Evolutionary conservation across 805 yeast genomes (phyloP), one percentile per base, ranked within the genome.

Genomic region (Schwanniomyces yamadae): DNA sequence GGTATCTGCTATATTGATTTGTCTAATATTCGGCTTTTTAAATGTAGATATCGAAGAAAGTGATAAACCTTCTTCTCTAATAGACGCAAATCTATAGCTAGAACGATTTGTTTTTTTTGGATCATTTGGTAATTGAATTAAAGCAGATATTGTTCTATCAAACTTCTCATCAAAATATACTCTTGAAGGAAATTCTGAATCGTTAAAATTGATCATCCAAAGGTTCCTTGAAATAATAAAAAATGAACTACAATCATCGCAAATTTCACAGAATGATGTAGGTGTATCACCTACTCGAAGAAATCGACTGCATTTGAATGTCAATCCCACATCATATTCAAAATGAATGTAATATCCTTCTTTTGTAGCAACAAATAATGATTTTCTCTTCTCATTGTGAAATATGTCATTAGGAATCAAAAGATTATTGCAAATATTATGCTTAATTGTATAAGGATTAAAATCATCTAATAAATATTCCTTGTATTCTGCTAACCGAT

Each of bases 41-140:
- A 53, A 54, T 2, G 59, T 44, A 4, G 49, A 46, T 1, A 67
- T 40, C 3, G 52, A 41, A 3, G 59, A 61, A 4, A 59, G 23
- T 6, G 55, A 48, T 8, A 68, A 33, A 1, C 74, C 74, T 34
- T 66, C 70, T 16, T 64, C 71, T 29, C 69, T 43, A 4, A 62
- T 42, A 36, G 37, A 40, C 5, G 34, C 41, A 24, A 40, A 40
- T 13, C 17, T 23, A 15, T 32, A 23, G 23, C 16, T 17, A 12
- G 8, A 9, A n/a, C n/a, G n/a, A 6, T 13, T 16, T 7, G 14
- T 31, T 5, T 20, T 7, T 15, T 23, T 21, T 23, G 11, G 6
- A 15, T 21, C 28, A 2, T 11, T 14, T 9, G 36, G 36, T 33
- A 42, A 29, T 27, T 46, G 51, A 1, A 40, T 37, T 39, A 54